Base-by-base conservation (phyloP, 2,329 filamentous ascomycete genomes). In the Xylariaceae sp. region DNA sequence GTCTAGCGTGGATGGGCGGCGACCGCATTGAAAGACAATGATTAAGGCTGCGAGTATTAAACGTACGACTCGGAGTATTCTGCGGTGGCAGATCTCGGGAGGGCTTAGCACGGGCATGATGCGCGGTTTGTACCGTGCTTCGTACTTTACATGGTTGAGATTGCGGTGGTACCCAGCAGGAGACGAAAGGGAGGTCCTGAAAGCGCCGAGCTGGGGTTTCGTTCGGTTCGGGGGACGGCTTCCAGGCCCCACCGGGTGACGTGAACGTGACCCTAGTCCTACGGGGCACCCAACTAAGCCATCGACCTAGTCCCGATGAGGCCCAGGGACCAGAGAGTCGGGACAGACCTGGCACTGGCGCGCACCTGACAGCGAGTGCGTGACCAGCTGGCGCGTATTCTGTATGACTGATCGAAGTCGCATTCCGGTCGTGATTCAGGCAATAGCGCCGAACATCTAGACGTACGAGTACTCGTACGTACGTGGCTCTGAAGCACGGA, bases 261-360 rank as follows among this genome's bases (percentile, higher is more conserved):
- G 37, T 41, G 37, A 41, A 41, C 9, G 37, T 13, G 37, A 41
- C 37, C 37, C 23, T 30, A 30, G 37, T 41, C 37, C 37, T 9
- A 30, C 23, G 23, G 23, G 23, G 23, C 23, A 30, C 23, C 67
- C 66, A 65, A 64, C 63, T 61, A 13, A 17, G 9, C 4, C 18
- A 30, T 50, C 48, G 7, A 30, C 4, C 67, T 66, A 66, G 65
- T 63, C 62, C 65, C 66, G 68, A 69, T 61, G 65, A 68, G 69
- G 66, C 62, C 59, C 61, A 63, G 61, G 65, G 66, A 69, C 69
- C 69, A 72, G 67, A 72, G 68, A 64, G 62, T 67, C 69, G 69
- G 69, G 68, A 67, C 65, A 59, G 61, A 50, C 59, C 55, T 56
- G 35, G 41, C 37, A 51, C 48, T 34, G 18, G 37, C 13, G 44